Percentiles rank a stretch among this genome's conserved stretches.
phyloP scores from a whole-genome alignment of 345 rosid genomes.

The Hibiscus trionum region DNA sequence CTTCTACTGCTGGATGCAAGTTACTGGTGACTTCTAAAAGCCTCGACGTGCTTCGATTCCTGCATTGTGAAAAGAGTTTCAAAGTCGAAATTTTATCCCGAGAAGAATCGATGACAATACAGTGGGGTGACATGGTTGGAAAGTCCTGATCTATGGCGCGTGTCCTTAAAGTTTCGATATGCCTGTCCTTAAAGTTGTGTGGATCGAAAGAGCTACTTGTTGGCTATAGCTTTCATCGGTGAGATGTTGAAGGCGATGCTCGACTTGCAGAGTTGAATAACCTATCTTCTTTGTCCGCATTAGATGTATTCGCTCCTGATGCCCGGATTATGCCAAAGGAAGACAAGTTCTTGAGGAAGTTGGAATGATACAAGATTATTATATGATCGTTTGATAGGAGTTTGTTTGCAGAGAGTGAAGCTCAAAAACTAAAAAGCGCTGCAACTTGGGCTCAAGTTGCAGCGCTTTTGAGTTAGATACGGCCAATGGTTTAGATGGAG shows the following conservation, averaged over 20 bases:
- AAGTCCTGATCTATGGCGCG: no score
- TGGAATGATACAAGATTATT: not conserved
- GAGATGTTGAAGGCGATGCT: not conserved
- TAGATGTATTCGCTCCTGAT: not conserved
- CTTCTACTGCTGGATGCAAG: no score
- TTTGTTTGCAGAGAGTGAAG: not conserved
- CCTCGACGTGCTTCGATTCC: not conserved
- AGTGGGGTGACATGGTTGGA: no score
- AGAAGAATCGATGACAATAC: no score
- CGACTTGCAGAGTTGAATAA: not conserved
- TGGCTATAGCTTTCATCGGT: not conserved
- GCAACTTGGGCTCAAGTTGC: no score
- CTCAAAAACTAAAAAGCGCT: not conserved
- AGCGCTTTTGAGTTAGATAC: no score
- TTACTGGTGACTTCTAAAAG: slow-evolving; percentile 7
- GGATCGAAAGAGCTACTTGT: no score
- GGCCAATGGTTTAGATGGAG: not conserved
- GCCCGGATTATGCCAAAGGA: not conserved
- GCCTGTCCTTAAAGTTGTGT: no score
- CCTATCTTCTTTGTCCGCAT: not conserved
- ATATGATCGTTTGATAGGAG: not conserved
- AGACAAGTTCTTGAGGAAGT: not conserved
- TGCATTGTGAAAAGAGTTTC: no score
- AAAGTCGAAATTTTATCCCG: no score
- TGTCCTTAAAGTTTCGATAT: not conserved